Percentiles rank a stretch among this genome's conserved stretches.
These are phyloP conservation scores for Clavispora vitiphila DNA, from an alignment of 805 yeast genomes.

Conservation along the genomic window DNA sequence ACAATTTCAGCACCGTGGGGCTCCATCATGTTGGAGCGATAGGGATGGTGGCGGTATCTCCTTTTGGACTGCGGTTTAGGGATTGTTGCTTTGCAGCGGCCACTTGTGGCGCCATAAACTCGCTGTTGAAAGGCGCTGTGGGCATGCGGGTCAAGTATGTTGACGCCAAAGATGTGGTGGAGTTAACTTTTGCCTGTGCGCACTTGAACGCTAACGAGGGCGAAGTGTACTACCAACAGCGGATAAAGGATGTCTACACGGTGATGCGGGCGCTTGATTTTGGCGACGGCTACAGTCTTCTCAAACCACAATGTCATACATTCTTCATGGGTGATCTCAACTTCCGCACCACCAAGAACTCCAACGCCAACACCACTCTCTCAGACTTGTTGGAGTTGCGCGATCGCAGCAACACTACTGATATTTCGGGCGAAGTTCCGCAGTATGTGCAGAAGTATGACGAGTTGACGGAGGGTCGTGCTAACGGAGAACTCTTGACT, in stretches of 20 bases:
- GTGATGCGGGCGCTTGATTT: conserved; percentile 54
- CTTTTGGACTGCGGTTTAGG: conserved; percentile 30
- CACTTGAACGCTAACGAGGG: conserved; percentile 86
- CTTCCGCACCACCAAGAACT: conserved; percentile 50
- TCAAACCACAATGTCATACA: conserved; percentile 52
- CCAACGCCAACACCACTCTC: conserved; percentile 7
- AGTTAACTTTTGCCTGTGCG: conserved; percentile 58
- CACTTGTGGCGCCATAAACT: conserved; percentile 53
- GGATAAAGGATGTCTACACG: conserved; percentile 50
- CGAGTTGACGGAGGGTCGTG: conserved; percentile 44
- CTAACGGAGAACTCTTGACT: conserved; percentile 43
- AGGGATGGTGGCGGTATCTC: conserved; percentile 48
- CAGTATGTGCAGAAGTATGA: conserved; percentile 35
- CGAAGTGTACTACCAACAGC: conserved; percentile 30
- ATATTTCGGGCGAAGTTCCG: conserved; percentile 7
- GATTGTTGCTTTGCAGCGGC: conserved; percentile 25
- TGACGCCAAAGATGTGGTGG: conserved; percentile 14
- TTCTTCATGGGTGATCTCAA: conserved; percentile 85
- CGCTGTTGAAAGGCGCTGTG: conserved; percentile 73
- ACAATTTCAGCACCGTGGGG: conserved; percentile 38
- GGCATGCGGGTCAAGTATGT: conserved; percentile 47
- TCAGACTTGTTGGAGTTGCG: conserved; percentile 21
- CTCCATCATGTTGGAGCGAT: conserved; percentile 51
- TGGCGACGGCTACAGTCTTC: conserved; percentile 49
- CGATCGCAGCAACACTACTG: conserved; percentile 16